Evolutionary conservation across 257 asterid species (phyloP), one percentile per base, ranked within the genome.

Genomic region (Schizonepeta tenuifolia): DNA sequence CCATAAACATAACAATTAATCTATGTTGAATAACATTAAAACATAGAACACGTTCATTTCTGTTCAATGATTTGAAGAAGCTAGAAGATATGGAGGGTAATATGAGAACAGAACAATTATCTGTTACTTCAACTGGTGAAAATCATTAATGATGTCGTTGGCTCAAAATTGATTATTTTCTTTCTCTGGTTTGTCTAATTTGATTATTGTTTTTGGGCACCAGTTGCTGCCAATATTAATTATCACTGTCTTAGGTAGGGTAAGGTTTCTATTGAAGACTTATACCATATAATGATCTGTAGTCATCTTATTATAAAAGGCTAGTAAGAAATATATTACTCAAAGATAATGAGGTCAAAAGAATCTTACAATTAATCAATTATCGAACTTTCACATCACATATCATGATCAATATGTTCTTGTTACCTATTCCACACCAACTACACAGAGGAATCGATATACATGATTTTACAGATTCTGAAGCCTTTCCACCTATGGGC

Each of bases 31-130:
- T n/a, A n/a, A n/a, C n/a, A n/a, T n/a, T n/a, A n/a, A n/a, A n/a
- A n/a, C n/a, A n/a, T n/a, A n/a, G n/a, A n/a, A n/a, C n/a, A n/a
- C n/a, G n/a, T n/a, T n/a, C n/a, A n/a, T n/a, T n/a, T n/a, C n/a
- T n/a, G n/a, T n/a, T n/a, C n/a, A n/a, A n/a, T n/a, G n/a, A n/a
- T n/a, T n/a, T n/a, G 75, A 94, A 88, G 92, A 83, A 84, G 84
- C 79, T 91, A 14, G 97, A 80, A 79, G 89, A 81, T 75, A 60
- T 87, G 77, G 96, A 91, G 84, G 86, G 83, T 36, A 78, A 83
- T 82, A 81, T 91, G 79, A 85, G 95, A 78, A 68, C 71, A 21
- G 99, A 87, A 77, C 90, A 88, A 75, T 73, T 89, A 76, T 81
- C 85, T 67, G 9, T 77, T 67, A 77, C 80, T 67, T 93, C 87